Evolutionary conservation across 2,329 filamentous ascomycete genomes (phyloP).

Genomic region (Pezicula radicicola): DNA sequence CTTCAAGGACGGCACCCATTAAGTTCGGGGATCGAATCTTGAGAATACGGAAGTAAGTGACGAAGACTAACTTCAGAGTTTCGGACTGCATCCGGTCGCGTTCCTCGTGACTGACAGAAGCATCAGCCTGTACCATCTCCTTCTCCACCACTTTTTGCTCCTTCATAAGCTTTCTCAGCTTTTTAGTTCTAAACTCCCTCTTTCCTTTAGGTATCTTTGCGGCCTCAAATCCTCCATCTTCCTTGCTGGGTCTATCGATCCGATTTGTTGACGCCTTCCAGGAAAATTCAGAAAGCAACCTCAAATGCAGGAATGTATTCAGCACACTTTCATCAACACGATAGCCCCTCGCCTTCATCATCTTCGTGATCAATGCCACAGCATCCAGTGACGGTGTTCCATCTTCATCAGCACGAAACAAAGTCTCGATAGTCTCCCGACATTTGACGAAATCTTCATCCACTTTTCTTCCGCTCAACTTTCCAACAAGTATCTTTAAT

Average conservation of each 20-base stretch:
- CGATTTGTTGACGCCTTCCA: slow-evolving; percentile 77
- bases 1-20: slow-evolving; percentile 97
- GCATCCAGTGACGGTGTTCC: slow-evolving; percentile 85
- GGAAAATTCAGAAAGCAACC: slow-evolving; percentile 82
- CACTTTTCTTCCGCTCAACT: slow-evolving; percentile 69
- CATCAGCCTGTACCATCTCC: slow-evolving; percentile 90
- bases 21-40: slow-evolving; percentile 78
- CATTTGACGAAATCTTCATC: slow-evolving; percentile 78
- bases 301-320: slow-evolving; percentile 87
- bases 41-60: slow-evolving; percentile 89
- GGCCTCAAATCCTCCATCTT: slow-evolving; percentile 30
- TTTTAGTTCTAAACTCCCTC: slow-evolving; percentile 85
- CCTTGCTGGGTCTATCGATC: slow-evolving; percentile 58
- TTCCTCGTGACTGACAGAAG: slow-evolving; percentile 87
- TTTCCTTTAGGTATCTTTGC: slow-evolving; percentile 69
- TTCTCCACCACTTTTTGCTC: slow-evolving; percentile 88
- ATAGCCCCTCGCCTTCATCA: slow-evolving; percentile 90
- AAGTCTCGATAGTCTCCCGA: slow-evolving; percentile 70
- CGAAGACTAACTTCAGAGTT: slow-evolving; percentile 93
- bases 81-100: slow-evolving; percentile 92
- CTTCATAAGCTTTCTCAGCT: slow-evolving; percentile 75
- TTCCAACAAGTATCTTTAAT: slow-evolving; percentile 80
- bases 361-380: slow-evolving; percentile 80
- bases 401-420: slow-evolving; percentile 87
- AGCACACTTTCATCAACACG: slow-evolving; percentile 79